Base-by-base conservation (phyloP, 805 yeast genomes). In the Kodamaea lidongshanica region DNA sequence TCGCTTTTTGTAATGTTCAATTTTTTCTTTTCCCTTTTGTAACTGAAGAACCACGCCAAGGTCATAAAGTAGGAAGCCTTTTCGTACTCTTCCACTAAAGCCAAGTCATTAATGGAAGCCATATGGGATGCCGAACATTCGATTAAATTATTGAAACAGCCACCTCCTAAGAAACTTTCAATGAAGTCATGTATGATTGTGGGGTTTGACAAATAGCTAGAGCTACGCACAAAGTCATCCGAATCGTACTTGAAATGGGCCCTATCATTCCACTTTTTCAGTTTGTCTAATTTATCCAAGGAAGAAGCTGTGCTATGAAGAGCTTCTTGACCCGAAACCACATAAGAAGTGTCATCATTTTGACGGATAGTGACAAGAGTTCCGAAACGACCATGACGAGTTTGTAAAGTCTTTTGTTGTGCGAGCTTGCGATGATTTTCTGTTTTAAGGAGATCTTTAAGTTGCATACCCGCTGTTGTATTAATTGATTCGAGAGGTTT, bases 301-400 rank as follows among this genome's bases (percentile, higher is more conserved):
- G 87, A 62, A 25, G 73, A 66, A n/a, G 41, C 57, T 12, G 67
- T 65, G 25, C 67, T 62, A 7, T 63, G 42, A 3, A 81, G 45
- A 3, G 78, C 85, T 16, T 72, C 71, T 41, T 83, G 88, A 2
- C 94, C 92, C 3, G 69, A 62, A 3, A 92, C 70, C 1, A 86
- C 70, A 5, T 84, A 72, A 12, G 82, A 54, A 16, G 82, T 62
- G 16, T 75, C 64, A 31, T 77, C 77, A 14, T 70, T 67, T 12
- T 79, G 72, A 37, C 79, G 76, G 17, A 89, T 65, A 2, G 94
- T 78, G 7, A 87, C 54, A 39, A 88, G 60, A 0, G 96, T 78
- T 1, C 98, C 98, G 60, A 89, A 89, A 30, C 95, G 68, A 3
- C 92, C 88, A 50, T 89, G 98, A 27, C 98, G 69, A 1, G 85